Evolutionary conservation across 177 flowering plant species (phyloP).

Genomic region (Telopea speciosissima): DNA sequence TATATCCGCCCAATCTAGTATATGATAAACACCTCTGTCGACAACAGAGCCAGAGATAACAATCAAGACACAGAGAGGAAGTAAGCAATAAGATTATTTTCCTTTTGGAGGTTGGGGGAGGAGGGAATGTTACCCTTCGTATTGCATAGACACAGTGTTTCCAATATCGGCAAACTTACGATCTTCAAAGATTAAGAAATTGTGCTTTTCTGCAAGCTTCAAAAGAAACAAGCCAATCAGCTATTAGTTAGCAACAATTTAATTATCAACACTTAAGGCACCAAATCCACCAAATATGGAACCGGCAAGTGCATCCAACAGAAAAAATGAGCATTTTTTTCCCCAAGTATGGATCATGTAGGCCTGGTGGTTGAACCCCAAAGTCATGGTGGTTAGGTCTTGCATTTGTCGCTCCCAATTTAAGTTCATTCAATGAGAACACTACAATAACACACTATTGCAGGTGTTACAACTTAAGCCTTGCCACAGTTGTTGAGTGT

Average conservation of each 20-base stretch:
- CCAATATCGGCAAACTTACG: constrained; percentile 99
- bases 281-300: background rate
- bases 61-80: background rate
- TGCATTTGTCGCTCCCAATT: background rate
- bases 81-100: background rate
- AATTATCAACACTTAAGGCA: background rate
- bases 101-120: too few relatives aligned
- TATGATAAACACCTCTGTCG: constrained; percentile 74
- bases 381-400: background rate
- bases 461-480: too few relatives aligned
- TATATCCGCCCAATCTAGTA: constrained; percentile 97
- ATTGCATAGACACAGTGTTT: constrained; percentile 97
- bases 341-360: too few relatives aligned
- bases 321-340: too few relatives aligned
- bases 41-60: constrained; percentile 3
- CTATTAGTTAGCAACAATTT: background rate
- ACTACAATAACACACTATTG: background rate
- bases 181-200: constrained; percentile 92
- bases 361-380: background rate
- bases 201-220: constrained; percentile 89
- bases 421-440: background rate
- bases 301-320: background rate
- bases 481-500: too few relatives aligned
- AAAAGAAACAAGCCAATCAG: constrained; percentile 13
- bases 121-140: constrained; percentile 66